Conservation (phyloP, 148 eudicot species). For the Vaccinium myrtillus region DNA sequence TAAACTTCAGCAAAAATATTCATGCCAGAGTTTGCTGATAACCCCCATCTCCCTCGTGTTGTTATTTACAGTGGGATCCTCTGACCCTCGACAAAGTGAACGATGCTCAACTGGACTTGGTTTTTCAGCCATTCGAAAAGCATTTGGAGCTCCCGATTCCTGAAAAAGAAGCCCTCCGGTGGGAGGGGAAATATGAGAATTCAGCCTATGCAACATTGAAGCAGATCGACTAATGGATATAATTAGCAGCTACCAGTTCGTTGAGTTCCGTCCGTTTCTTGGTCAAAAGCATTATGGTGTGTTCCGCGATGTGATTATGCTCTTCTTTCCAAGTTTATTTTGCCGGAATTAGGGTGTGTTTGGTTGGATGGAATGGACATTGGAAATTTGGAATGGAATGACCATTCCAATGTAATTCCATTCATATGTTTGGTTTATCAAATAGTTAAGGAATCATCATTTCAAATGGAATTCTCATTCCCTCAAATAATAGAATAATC, state of each 20-base stretch:
- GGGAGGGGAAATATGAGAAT: slow-evolving; percentile 89
- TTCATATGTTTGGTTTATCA: too few species aligned
- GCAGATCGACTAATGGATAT: slow-evolving; percentile 7
- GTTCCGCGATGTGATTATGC: neutral
- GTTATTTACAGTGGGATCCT: slow-evolving; percentile 81
- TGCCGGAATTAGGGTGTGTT: neutral
- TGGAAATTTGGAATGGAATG: too few species aligned
- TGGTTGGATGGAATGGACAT: too few species aligned
- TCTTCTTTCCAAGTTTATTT: neutral
- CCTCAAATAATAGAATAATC: too few species aligned
- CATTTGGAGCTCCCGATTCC: slow-evolving; percentile 80
- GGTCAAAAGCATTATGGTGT: neutral
- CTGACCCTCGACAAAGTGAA: slow-evolving; percentile 66
- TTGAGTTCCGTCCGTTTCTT: neutral
- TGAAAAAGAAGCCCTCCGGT: slow-evolving; percentile 65
- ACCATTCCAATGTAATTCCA: too few species aligned
- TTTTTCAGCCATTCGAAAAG: slow-evolving; percentile 66
- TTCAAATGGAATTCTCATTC: too few species aligned
- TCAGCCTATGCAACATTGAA: slow-evolving; percentile 45
- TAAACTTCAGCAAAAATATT: neutral
- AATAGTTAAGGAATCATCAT: too few species aligned
- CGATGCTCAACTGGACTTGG: slow-evolving; percentile 47
- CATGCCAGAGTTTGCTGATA: neutral
- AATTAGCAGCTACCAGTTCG: neutral
- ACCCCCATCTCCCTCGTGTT: neutral